Percentiles rank a stretch among this genome's conserved stretches.
Evolutionary conservation across 768 basidiomycete genomes (phyloP).

Genomic region (Trametopsis cervina): DNA sequence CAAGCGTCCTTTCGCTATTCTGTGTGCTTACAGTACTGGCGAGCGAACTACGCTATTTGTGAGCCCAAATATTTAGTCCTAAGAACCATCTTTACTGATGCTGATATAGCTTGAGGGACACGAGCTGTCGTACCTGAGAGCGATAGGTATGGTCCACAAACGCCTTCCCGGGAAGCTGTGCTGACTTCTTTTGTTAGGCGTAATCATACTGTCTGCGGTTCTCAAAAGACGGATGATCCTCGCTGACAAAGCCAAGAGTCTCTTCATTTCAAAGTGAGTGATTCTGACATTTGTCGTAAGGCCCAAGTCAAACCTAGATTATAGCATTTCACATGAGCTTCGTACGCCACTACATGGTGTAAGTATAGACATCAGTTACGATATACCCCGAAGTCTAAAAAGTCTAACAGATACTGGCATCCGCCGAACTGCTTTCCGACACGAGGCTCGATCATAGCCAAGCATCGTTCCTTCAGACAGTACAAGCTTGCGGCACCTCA

Average conservation of each 20-base stretch:
- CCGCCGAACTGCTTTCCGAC: slow-evolving; percentile 85
- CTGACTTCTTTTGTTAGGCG: slow-evolving; percentile 37
- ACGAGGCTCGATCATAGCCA: slow-evolving; percentile 79
- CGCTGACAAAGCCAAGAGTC: slow-evolving; percentile 89
- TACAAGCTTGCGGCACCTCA: slow-evolving; percentile 92
- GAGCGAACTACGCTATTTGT: slow-evolving; percentile 79
- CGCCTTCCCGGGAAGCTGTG: neutral
- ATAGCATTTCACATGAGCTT: slow-evolving; percentile 84
- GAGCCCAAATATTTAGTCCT: slow-evolving; percentile 20
- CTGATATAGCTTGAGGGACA: slow-evolving; percentile 69
- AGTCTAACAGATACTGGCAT: slow-evolving; percentile 67
- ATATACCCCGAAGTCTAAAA: no score
- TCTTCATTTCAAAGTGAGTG: slow-evolving; percentile 85
- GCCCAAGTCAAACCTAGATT: no score
- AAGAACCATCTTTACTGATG: neutral
- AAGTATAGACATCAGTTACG: no score
- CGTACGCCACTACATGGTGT: slow-evolving; percentile 91
- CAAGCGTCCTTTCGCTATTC: slow-evolving; percentile 82
- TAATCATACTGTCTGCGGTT: slow-evolving; percentile 90
- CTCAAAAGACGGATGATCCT: slow-evolving; percentile 89
- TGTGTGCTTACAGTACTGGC: slow-evolving; percentile 87
- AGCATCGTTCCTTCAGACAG: slow-evolving; percentile 82
- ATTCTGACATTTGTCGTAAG: neutral
- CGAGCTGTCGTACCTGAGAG: slow-evolving; percentile 85
- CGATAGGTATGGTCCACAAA: slow-evolving; percentile 53